These are phyloP conservation scores for Corynascus novoguineensis DNA, from an alignment of 495 filamentous ascomycete genomes.

Conservation along the genomic window DNA sequence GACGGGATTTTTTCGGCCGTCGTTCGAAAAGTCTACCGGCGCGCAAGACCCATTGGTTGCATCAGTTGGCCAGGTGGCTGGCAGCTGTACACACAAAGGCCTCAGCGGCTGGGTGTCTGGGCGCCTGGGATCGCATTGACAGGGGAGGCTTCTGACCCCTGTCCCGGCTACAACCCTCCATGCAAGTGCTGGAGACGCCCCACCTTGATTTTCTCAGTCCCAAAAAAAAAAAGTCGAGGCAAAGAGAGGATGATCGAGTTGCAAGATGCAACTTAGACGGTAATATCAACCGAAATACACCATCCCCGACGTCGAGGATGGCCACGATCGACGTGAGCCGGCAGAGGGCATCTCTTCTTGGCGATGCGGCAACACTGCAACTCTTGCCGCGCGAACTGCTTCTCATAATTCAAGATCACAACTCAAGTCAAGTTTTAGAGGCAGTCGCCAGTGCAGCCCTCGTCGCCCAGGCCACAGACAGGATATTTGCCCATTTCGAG, in stretches of 20 bases:
- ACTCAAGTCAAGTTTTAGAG: conserved; percentile 61
- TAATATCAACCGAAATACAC: conserved; percentile 1
- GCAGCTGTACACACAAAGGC: conserved; percentile 19
- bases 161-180: conserved; percentile 5
- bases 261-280: neutral
- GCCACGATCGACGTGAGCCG: conserved; percentile 39
- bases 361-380: conserved; percentile 39
- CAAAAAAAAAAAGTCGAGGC: conserved; percentile 32
- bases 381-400: conserved; percentile 61
- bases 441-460: conserved; percentile 62
- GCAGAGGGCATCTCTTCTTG: conserved; percentile 37
- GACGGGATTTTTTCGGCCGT: conserved; percentile 24
- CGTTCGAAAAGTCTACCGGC: conserved; percentile 25
- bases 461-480: conserved; percentile 56
- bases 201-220: conserved; percentile 24
- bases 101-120: neutral
- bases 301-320: conserved; percentile 31
- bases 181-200: conserved; percentile 16
- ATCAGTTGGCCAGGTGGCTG: conserved; percentile 4
- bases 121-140: neutral
- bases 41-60: conserved; percentile 24
- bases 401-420: conserved; percentile 56
- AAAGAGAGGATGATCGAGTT: conserved; percentile 9
- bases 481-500: conserved; percentile 65
- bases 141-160: conserved; percentile 1